Evolutionary conservation across 2,329 filamentous ascomycete genomes (phyloP).

Genomic region (Pseudogymnoascus sp.): DNA sequence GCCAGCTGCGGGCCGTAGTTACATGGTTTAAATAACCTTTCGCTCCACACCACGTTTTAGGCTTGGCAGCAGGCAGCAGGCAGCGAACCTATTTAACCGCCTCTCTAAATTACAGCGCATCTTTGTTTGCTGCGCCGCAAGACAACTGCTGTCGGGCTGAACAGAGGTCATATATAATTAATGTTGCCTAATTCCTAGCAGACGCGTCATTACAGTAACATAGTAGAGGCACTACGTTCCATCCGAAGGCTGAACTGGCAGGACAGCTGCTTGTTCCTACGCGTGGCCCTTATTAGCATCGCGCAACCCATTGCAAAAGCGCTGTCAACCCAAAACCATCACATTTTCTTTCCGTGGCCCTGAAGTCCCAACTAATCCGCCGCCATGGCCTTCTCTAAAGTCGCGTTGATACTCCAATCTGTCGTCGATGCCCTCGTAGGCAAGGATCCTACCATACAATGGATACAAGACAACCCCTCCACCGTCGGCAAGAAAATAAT

Average conservation of each 20-base stretch:
- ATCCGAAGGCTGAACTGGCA: not conserved
- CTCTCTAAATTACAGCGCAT: not conserved
- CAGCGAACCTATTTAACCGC: not conserved
- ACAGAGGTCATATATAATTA: not conserved
- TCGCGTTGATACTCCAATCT: not conserved
- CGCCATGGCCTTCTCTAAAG: not conserved
- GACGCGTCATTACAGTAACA: not conserved
- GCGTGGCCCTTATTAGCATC: not conserved
- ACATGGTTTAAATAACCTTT: not conserved
- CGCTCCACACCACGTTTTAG: not conserved
- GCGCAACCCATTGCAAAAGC: not conserved
- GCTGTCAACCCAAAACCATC: not conserved
- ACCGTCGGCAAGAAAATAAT: not conserved
- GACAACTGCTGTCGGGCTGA: not conserved
- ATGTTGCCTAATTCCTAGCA: not conserved
- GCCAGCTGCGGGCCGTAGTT: too few relatives aligned
- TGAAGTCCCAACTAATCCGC: not conserved
- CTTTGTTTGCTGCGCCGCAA: not conserved
- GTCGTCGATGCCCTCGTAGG: not conserved
- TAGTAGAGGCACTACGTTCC: not conserved
- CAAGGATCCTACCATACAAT: not conserved
- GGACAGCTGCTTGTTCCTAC: not conserved
- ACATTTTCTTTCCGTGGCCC: not conserved
- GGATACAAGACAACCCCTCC: not conserved
- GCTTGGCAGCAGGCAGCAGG: not conserved